Evolutionary conservation across 495 filamentous ascomycete genomes (phyloP).

Genomic region (Neurospora sp.): DNA sequence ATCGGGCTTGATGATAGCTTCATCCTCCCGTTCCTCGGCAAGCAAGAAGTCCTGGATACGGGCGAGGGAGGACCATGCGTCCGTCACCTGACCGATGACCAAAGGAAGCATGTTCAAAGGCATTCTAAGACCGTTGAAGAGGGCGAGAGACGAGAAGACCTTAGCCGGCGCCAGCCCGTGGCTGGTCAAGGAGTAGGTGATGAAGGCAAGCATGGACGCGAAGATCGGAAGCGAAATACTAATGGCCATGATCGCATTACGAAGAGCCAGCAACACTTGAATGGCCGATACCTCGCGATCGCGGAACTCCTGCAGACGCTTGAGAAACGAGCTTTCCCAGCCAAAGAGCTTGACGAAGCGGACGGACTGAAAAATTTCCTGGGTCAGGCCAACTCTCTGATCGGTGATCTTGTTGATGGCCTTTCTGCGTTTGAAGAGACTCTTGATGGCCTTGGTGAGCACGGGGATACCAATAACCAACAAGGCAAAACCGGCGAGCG

Average conservation of each 20-base stretch:
- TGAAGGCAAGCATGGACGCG: slow-evolving; percentile 90
- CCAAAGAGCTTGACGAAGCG: slow-evolving; percentile 95
- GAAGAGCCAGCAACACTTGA: slow-evolving; percentile 67
- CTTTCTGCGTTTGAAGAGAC: slow-evolving; percentile 58
- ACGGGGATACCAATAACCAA: slow-evolving; percentile 67
- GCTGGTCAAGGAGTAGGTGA: slow-evolving; percentile 74
- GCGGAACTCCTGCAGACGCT: slow-evolving; percentile 62
- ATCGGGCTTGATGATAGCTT: slow-evolving; percentile 51
- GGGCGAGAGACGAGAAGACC: slow-evolving; percentile 83
- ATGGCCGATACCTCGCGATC: slow-evolving; percentile 65
- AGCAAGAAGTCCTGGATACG: slow-evolving; percentile 81
- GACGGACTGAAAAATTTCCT: slow-evolving; percentile 84
- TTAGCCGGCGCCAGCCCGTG: slow-evolving; percentile 61
- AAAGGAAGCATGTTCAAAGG: slow-evolving; percentile 81
- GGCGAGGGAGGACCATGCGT: slow-evolving; percentile 74
- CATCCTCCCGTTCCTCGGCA: slow-evolving; percentile 75
- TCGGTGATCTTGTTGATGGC: slow-evolving; percentile 89
- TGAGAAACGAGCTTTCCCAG: slow-evolving; percentile 81
- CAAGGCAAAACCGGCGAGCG: slow-evolving; percentile 76
- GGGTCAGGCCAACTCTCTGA: slow-evolving; percentile 78
- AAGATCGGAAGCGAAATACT: slow-evolving; percentile 71
- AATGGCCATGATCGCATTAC: slow-evolving; percentile 76
- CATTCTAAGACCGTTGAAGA: slow-evolving; percentile 86
- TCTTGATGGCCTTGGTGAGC: slow-evolving; percentile 61
- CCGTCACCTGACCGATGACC: slow-evolving; percentile 78